These are phyloP conservation scores for Boletus rex-veris DNA, from an alignment of 768 basidiomycete genomes.

Conservation along the genomic window DNA sequence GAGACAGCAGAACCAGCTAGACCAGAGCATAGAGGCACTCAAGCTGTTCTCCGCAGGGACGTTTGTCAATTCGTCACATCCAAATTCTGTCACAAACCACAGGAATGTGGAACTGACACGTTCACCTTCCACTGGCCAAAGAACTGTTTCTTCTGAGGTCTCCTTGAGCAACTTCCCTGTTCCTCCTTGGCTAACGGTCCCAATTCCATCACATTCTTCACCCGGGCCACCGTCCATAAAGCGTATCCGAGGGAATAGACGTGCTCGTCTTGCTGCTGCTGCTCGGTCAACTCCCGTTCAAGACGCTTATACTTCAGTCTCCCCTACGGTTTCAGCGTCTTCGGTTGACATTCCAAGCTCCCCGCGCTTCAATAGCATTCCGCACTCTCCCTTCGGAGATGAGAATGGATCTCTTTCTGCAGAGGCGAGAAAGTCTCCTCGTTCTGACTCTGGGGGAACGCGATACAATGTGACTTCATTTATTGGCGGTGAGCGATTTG, in stretches of 20 bases:
- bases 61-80: constrained; percentile 28
- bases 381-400: constrained; percentile 17
- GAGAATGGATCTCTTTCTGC: constrained; percentile 10
- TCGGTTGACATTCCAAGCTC: constrained; percentile 20
- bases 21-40: constrained; percentile 59
- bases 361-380: constrained; percentile 11
- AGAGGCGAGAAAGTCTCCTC: constrained; percentile 15
- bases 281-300: constrained; percentile 2
- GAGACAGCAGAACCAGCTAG: constrained; percentile 61
- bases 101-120: constrained; percentile 12
- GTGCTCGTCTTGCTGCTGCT: constrained; percentile 13
- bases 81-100: constrained; percentile 31
- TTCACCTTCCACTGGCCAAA: constrained; percentile 25
- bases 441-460: constrained; percentile 45
- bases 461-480: constrained; percentile 76
- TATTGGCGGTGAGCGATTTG: constrained; percentile 44
- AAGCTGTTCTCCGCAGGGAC: constrained; percentile 39
- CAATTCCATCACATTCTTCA: constrained; percentile 18
- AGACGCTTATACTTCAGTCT: constrained; percentile 11
- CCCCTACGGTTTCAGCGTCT: constrained; percentile 28
- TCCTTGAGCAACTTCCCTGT: constrained; percentile 69
- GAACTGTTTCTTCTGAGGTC: constrained; percentile 44
- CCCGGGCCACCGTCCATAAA: constrained; percentile 7
- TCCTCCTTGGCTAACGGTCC: constrained; percentile 43
- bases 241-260: constrained; percentile 24